Percentiles rank a stretch among this genome's conserved stretches.
phyloP scores from a whole-genome alignment of 2,329 filamentous ascomycete species.

The Fragosphaeria purpurea region DNA sequence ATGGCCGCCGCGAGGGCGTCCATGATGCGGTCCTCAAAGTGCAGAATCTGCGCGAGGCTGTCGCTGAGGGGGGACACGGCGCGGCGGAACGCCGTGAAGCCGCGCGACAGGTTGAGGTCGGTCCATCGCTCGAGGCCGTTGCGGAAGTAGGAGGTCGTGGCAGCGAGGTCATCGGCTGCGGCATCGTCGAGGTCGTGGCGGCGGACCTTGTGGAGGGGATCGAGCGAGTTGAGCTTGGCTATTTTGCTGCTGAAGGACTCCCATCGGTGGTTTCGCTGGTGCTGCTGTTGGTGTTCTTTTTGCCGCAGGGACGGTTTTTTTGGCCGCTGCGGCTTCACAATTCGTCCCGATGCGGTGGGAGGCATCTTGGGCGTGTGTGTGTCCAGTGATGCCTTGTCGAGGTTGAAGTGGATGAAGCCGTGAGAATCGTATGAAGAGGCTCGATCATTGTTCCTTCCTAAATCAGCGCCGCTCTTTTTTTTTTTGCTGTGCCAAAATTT shows the following conservation, averaged over 20 bases:
- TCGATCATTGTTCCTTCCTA: no score
- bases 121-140: slow-evolving; percentile 78
- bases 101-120: slow-evolving; percentile 80
- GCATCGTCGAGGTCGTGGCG: slow-evolving; percentile 62
- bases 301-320: slow-evolving; percentile 39
- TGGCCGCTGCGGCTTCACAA: slow-evolving; percentile 58
- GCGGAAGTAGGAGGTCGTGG: slow-evolving; percentile 78
- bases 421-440: no score
- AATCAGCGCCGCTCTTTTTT: slow-evolving; percentile 1
- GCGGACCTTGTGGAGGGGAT: slow-evolving; percentile 83
- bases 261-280: slow-evolving; percentile 79
- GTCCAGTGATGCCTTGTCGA: no score
- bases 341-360: slow-evolving; percentile 45
- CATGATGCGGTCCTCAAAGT: slow-evolving; percentile 83
- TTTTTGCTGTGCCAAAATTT: slow-evolving; percentile 14
- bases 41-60: slow-evolving; percentile 81
- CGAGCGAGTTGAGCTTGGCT: slow-evolving; percentile 76
- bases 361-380: slow-evolving; percentile 38
- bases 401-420: no score
- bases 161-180: slow-evolving; percentile 57
- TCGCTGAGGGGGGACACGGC: slow-evolving; percentile 72
- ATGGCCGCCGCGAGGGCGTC: slow-evolving; percentile 66
- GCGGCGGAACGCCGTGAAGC: slow-evolving; percentile 67
- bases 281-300: slow-evolving; percentile 19
- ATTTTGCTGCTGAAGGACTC: slow-evolving; percentile 87